Percentiles rank a stretch among this genome's conserved stretches.
phyloP scores from a whole-genome alignment of 768 basidiomycete species.

The Lepiota subincarnata region DNA sequence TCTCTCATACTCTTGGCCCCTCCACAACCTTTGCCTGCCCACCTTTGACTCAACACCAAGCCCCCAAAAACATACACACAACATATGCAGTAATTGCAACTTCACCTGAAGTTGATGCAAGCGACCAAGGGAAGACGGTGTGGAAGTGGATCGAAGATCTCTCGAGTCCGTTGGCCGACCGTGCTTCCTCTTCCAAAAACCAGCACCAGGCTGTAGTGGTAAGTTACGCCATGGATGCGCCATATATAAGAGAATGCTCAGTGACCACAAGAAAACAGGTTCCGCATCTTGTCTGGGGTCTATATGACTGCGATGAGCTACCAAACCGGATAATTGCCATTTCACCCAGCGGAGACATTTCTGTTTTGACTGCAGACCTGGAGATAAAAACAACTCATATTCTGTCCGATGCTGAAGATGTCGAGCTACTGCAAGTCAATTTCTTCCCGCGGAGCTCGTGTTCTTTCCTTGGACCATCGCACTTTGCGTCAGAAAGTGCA shows the following conservation, averaged over 20 bases:
- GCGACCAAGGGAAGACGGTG: conserved; percentile 45
- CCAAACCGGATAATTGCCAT: conserved; percentile 21
- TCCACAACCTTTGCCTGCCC: conserved; percentile 58
- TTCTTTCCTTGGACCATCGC: conserved; percentile 2
- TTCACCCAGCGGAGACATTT: conserved; percentile 20
- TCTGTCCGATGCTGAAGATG: conserved; percentile 11
- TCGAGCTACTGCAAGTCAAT: conserved; percentile 17
- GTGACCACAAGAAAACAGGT: conserved; percentile 33
- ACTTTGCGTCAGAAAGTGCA: not conserved
- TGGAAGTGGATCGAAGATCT: conserved; percentile 60
- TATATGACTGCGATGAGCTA: conserved; percentile 21
- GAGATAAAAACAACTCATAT: conserved; percentile 17
- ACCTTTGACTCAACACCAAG: conserved; percentile 40
- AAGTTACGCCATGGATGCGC: conserved; percentile 9
- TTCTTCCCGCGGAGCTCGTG: conserved; percentile 17
- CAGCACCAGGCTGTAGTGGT: conserved; percentile 21
- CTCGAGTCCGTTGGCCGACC: conserved; percentile 17
- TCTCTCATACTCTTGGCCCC: conserved; percentile 70
- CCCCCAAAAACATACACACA: conserved; percentile 33
- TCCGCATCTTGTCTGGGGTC: conserved; percentile 17
- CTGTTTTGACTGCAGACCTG: conserved; percentile 22
- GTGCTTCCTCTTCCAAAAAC: conserved; percentile 18
- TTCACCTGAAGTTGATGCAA: conserved; percentile 36
- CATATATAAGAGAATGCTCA: conserved; percentile 3
- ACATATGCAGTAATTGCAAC: conserved; percentile 54